Evolutionary conservation across 169 alveolate species (phyloP).

Genomic region (Plasmodium cynomolgi): DNA sequence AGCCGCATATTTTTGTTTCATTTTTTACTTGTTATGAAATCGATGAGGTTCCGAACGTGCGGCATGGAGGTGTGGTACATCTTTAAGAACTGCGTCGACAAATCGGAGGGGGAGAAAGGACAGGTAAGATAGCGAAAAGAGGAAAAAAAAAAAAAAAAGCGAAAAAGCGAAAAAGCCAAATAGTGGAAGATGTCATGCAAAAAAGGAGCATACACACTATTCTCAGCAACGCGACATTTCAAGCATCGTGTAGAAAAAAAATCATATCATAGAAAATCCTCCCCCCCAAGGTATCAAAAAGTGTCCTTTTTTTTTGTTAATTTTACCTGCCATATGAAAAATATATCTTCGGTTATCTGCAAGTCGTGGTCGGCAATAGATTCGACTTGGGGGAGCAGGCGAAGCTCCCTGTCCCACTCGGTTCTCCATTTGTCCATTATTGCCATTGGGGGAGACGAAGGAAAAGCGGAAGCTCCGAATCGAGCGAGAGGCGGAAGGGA

Average conservation of each 20-base stretch:
- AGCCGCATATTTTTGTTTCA: neutral
- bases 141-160: neutral
- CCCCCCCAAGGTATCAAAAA: neutral
- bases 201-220: neutral
- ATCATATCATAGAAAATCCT: neutral
- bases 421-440: slow-evolving; percentile 26
- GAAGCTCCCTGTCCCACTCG: slow-evolving; percentile 75
- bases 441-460: slow-evolving; percentile 16
- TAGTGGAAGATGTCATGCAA: neutral
- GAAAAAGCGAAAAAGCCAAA: neutral
- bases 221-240: neutral
- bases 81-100: slow-evolving; percentile 65
- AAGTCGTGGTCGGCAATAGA: slow-evolving; percentile 44
- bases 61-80: slow-evolving; percentile 67
- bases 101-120: neutral
- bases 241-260: neutral
- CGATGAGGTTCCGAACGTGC: slow-evolving; percentile 56
- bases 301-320: neutral
- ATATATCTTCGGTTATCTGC: slow-evolving; percentile 70
- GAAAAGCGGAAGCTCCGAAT: neutral
- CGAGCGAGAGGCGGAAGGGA: neutral
- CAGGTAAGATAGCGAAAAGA: neutral
- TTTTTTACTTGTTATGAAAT: slow-evolving; percentile 63
- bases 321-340: slow-evolving; percentile 71
- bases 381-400: slow-evolving; percentile 66